phyloP scores from a whole-genome alignment of 768 basidiomycete genomes.

The Leucosporidium yakuticum region DNA sequence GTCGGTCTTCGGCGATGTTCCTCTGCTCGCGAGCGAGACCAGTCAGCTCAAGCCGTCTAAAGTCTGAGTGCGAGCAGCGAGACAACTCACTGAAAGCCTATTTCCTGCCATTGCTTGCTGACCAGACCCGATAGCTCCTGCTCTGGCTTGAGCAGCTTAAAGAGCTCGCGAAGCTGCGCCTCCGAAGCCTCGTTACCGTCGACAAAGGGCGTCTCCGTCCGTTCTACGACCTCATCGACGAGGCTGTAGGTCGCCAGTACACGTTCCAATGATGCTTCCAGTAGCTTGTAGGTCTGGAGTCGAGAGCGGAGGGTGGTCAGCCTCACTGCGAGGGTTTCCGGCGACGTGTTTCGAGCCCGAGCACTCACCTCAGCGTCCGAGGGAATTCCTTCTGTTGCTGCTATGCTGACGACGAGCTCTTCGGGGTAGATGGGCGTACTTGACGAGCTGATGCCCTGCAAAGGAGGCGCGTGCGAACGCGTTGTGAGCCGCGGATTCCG shows the following conservation, averaged over 20 bases:
- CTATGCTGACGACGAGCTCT: neutral
- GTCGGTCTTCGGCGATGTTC: constrained; percentile 20
- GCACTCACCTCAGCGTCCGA: neutral
- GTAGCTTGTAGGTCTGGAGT: constrained; percentile 19
- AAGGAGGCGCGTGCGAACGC: no score
- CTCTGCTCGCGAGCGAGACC: no score
- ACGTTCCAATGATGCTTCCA: constrained; percentile 4
- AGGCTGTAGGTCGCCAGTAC: constrained; percentile 14
- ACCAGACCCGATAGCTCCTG: neutral
- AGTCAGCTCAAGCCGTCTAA: neutral
- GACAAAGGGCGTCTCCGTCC: neutral
- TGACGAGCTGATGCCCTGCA: no score
- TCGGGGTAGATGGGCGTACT: neutral
- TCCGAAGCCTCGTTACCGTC: constrained; percentile 1
- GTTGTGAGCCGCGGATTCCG: neutral
- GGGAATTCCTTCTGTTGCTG: neutral
- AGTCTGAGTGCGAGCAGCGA: neutral
- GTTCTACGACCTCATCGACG: constrained; percentile 1
- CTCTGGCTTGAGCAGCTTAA: constrained; percentile 18
- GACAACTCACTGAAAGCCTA: constrained; percentile 30
- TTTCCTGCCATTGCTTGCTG: constrained; percentile 33
- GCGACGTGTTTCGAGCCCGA: neutral
- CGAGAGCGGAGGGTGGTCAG: no score
- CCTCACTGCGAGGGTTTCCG: no score
- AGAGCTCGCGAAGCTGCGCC: constrained; percentile 9